Evolutionary conservation across 2,329 filamentous ascomycete species (phyloP), one percentile per base, ranked within the genome.

Genomic region (Boeremia lycopersici): DNA sequence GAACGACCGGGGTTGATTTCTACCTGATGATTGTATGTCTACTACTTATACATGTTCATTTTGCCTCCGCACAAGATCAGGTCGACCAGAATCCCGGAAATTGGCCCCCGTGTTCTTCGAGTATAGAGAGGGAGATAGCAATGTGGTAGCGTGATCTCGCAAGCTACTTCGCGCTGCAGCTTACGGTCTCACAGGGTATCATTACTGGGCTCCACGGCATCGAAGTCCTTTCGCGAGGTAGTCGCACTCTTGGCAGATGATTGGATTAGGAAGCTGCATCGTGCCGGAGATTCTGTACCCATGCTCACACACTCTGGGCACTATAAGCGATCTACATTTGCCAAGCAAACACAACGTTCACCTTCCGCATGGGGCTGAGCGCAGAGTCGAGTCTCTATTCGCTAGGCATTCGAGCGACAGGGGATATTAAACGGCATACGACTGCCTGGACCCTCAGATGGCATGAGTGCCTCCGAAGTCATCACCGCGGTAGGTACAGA

Each of bases 331-430:
- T 55, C 52, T 55, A 15, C 52, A 38, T 41, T 55, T 55, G 52
- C 52, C 52, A 55, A 55, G 52, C 9, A 50, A 41, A 47, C 42
- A 41, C 35, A 25, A 48, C 45, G 46, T 50, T 51, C 47, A 56
- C 53, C 53, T 56, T 56, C 53, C 53, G 25, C n/a, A 43, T 51
- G 53, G 51, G 53, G 53, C 47, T 51, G 53, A 47, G 46, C 23
- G 53, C 42, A 48, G 38, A 52, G 15, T 28, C 6, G 28, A 25
- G 41, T 23, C 26, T 35, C 34, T 40, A 50, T 46, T 49, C 41
- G 41, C 19, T 38, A 55, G 41, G 46, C 26, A 38, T 31, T 41
- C 29, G 43, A 43, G 29, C 53, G 43, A 38, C 47, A 48, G 31
- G 48, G 53, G 53, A 44, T 9, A 51, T 56, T 39, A 56, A 28